Base-by-base conservation (phyloP, 768 basidiomycete species). In the Goffeauzyma gilvescens region DNA sequence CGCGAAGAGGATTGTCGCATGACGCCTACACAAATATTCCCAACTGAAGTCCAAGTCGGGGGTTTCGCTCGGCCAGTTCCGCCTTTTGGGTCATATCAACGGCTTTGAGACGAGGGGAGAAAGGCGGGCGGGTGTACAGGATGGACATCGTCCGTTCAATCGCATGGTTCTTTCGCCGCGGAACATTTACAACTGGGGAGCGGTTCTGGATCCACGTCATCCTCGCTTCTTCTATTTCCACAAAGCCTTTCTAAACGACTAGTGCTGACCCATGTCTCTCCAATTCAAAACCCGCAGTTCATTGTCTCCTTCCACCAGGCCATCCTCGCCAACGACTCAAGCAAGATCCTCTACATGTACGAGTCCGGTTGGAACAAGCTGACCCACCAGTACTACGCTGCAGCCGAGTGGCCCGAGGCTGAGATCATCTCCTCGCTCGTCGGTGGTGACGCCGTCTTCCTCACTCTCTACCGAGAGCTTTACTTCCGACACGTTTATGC, bases 301-400 rank as follows among this genome's bases (percentile, higher is more conserved):
- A 80, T 96, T 57, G 75, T 90, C 5, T 82, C 84, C 55, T 93
- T 96, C 64, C 82, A 90, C 59, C 76, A 90, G 71, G 81, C 87
- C 17, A 82, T 95, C 26, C 69, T 81, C 38, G 76, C 85, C 32
- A 86, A 89, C 62, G 90, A 95, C 65, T 72, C 93, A 2, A 69
- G 76, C 4, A 81, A 87, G 55, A 90, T 98, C 52, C 84, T 82
- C 4, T 71, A 79, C 17, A 84, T 87, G 39, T 98, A 98, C 58
- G 89, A 95, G 67, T 84, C 79, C 38, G 87, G 87, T 5, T 98
- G 89, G 89, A 90, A 87, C 66, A 78, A 81, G 49, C 76, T 89
- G 59, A 93, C 90, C 0, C 84, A 93, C 69, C 87, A 89, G 68
- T 87, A 80, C 68, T 98, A 93, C 57, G 64, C 84, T 5, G 83